A percentile compares a stretch with the other conserved stretches of the same genome.
These are phyloP conservation scores for Microcos paniculata DNA, from an alignment of 345 rosid species.

Conservation along the genomic window DNA sequence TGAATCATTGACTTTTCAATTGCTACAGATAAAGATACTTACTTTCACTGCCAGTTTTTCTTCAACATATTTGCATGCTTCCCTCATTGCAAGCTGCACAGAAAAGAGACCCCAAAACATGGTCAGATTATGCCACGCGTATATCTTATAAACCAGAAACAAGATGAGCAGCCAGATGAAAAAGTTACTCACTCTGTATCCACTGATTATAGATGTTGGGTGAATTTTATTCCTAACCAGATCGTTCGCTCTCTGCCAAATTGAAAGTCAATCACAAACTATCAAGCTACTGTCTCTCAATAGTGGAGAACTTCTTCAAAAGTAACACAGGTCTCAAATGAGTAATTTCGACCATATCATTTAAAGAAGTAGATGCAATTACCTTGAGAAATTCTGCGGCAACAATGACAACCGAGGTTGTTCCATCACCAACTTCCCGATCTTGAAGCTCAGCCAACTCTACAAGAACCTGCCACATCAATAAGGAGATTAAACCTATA, in stretches of 20 bases:
- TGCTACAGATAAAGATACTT: slow-evolving; percentile 11
- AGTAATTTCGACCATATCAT: neutral
- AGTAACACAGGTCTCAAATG: neutral
- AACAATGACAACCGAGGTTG: slow-evolving; percentile 91
- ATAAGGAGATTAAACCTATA: neutral
- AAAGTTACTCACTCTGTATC: slow-evolving; percentile 65
- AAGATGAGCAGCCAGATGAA: neutral
- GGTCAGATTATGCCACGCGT: neutral
- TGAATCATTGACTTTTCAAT: neutral
- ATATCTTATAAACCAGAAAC: neutral
- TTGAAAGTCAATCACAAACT: slow-evolving; percentile 10
- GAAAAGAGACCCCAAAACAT: slow-evolving; percentile 15
- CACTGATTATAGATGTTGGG: slow-evolving; percentile 95
- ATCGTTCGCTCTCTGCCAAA: slow-evolving; percentile 88
- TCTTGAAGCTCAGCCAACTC: slow-evolving; percentile 99
- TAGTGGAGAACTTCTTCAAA: neutral
- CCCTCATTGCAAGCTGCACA: slow-evolving; percentile 95
- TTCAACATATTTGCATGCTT: slow-evolving; percentile 89
- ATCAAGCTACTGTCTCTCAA: neutral
- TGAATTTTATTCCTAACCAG: slow-evolving; percentile 96
- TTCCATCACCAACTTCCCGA: slow-evolving; percentile 97
- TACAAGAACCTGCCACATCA: slow-evolving; percentile 67
- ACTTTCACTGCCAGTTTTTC: slow-evolving; percentile 89
- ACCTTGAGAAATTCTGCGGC: slow-evolving; percentile 93
- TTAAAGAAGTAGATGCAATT: slow-evolving; percentile 5